These are phyloP conservation scores for Alternaria arbusti DNA, from an alignment of 2,329 filamentous ascomycete species.

Conservation along the genomic window DNA sequence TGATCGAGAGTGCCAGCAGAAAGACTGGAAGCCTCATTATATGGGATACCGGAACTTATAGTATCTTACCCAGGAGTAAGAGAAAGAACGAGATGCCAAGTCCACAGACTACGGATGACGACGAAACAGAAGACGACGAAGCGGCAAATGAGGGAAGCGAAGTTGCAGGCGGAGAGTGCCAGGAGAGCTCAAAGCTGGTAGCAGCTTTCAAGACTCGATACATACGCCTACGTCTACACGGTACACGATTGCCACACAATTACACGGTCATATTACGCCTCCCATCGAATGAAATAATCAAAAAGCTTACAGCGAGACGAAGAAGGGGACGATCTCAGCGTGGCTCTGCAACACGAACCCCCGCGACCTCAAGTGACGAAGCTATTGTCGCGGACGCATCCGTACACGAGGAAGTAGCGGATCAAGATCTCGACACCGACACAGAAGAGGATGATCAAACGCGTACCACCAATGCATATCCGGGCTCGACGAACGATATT, in stretches of 20 bases:
- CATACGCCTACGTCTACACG: constrained; percentile 52
- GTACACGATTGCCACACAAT: constrained; percentile 44
- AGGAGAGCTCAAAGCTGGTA: constrained; percentile 48
- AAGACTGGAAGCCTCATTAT: constrained; percentile 54
- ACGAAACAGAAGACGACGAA: neutral
- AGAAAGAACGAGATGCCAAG: constrained; percentile 17
- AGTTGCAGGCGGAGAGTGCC: neutral
- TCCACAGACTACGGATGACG: neutral
- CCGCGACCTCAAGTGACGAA: neutral
- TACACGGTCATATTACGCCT: constrained; percentile 53
- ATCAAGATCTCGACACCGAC: constrained; percentile 53
- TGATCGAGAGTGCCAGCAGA: constrained; percentile 53
- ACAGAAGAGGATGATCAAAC: constrained; percentile 47
- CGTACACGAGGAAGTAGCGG: neutral
- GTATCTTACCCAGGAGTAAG: constrained; percentile 38
- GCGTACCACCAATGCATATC: constrained; percentile 68
- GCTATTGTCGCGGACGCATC: neutral
- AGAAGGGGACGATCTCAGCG: neutral
- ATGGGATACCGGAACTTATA: constrained; percentile 56
- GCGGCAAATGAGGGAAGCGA: neutral
- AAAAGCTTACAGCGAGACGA: neutral
- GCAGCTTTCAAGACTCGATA: constrained; percentile 48
- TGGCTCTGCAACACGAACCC: neutral
- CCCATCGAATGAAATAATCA: neutral
- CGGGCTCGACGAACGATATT: constrained; percentile 69